Conservation (phyloP, 305 asterid genomes). For the Solanum hybrid region DNA sequence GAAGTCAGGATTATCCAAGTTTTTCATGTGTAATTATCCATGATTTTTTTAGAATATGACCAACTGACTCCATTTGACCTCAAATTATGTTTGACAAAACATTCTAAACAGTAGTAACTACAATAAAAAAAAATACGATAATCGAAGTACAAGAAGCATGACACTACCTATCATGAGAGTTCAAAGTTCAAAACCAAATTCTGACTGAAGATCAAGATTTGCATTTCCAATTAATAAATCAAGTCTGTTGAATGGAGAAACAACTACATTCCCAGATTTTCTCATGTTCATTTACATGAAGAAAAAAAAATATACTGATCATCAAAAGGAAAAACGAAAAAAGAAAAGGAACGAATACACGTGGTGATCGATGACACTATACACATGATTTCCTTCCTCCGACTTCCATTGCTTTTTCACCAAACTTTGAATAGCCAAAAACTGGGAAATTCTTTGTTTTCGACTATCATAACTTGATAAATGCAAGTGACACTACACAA, state of each 20-base stretch:
- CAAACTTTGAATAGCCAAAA: neutral
- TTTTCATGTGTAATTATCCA: no score
- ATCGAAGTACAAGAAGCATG: neutral
- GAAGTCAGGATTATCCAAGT: no score
- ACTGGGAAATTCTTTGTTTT: neutral
- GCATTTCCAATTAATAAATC: neutral
- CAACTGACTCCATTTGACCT: neutral
- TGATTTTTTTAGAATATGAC: no score
- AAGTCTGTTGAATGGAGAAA: neutral
- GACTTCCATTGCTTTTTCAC: neutral
- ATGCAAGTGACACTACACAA: neutral
- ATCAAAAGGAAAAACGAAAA: neutral
- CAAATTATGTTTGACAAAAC: neutral
- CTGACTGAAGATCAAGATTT: no score
- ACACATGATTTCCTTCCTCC: slow-evolving; percentile 1
- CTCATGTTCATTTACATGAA: slow-evolving; percentile 4
- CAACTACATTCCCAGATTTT: neutral
- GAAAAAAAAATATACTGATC: neutral
- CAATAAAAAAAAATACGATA: neutral
- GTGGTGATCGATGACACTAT: neutral
- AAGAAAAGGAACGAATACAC: neutral
- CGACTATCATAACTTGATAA: neutral
- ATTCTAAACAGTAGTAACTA: neutral
- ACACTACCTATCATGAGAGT: neutral
- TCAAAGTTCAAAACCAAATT: neutral